Conservation (phyloP, 768 basidiomycete genomes). For the Royoungia palumana region DNA sequence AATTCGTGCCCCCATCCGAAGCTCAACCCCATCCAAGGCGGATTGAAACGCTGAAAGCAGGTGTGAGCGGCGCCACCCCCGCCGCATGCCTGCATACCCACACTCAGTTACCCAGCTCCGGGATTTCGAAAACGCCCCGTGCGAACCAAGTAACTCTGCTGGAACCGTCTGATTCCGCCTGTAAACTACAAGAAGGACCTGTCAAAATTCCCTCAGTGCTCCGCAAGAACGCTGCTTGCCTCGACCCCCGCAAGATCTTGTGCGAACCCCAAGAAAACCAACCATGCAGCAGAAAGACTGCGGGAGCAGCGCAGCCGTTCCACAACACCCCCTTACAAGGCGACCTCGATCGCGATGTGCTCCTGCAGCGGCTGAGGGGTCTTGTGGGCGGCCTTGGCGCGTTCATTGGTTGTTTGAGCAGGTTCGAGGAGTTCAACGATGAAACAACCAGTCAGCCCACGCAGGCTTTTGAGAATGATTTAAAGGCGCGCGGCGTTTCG, state of each 20-base stretch:
- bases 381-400: constrained; percentile 46
- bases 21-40: constrained; percentile 27
- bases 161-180: constrained; percentile 53
- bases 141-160: constrained; percentile 52
- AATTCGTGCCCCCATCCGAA: background rate
- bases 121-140: constrained; percentile 52
- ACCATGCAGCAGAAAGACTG: constrained; percentile 28
- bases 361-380: constrained; percentile 43
- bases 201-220: constrained; percentile 48
- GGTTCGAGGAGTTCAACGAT: constrained; percentile 54
- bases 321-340: constrained; percentile 35
- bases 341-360: constrained; percentile 43
- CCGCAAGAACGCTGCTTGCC: constrained; percentile 49
- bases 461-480: constrained; percentile 43
- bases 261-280: constrained; percentile 35
- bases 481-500: constrained; percentile 33
- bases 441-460: constrained; percentile 48
- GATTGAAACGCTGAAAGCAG: constrained; percentile 48
- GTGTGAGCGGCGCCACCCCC: constrained; percentile 17
- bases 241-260: constrained; percentile 46
- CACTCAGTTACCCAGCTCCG: constrained; percentile 35
- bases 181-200: constrained; percentile 46
- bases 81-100: background rate
- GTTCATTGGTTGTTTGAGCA: constrained; percentile 47
- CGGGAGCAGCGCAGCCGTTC: constrained; percentile 33